phyloP scores from a whole-genome alignment of 139 green algal genomes.

The Micractinium sp. region DNA sequence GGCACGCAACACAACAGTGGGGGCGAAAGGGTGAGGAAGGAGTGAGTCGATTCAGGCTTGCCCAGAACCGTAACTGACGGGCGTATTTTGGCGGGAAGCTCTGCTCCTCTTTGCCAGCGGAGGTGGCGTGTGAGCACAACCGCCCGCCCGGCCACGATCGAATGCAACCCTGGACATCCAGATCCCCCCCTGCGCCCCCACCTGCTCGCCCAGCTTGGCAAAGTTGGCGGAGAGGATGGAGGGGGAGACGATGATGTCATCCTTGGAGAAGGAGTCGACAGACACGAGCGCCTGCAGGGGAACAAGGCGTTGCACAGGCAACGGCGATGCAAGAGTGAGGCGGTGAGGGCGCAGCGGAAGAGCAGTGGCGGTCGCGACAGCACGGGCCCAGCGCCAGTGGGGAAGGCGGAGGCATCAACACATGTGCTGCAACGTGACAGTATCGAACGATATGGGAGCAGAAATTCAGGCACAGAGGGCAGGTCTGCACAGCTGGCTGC shows the following conservation, averaged over 20 bases:
- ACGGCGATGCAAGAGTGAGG: no score
- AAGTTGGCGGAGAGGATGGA: constrained; percentile 85
- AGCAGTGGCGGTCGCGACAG: no score
- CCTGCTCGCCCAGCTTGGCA: constrained; percentile 91
- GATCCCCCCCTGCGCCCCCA: constrained; percentile 43
- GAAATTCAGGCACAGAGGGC: no score
- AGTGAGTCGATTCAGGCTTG: no score
- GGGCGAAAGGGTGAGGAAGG: neutral
- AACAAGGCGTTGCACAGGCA: neutral
- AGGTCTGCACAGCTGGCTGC: no score
- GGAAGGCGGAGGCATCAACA: no score
- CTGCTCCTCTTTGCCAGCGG: neutral
- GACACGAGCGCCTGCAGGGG: neutral
- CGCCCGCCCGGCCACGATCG: neutral
- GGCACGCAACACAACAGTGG: neutral
- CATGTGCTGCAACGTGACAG: no score
- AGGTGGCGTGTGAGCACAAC: neutral
- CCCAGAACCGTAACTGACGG: no score
- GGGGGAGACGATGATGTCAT: constrained; percentile 13
- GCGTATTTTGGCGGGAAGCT: no score
- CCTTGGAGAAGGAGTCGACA: constrained; percentile 31
- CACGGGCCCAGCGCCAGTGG: no score
- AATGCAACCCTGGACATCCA: neutral
- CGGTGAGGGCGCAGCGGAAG: no score
- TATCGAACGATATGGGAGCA: no score